Conservation (phyloP, 1,284 basidiomycete species). For the Lentinus polychrous region DNA sequence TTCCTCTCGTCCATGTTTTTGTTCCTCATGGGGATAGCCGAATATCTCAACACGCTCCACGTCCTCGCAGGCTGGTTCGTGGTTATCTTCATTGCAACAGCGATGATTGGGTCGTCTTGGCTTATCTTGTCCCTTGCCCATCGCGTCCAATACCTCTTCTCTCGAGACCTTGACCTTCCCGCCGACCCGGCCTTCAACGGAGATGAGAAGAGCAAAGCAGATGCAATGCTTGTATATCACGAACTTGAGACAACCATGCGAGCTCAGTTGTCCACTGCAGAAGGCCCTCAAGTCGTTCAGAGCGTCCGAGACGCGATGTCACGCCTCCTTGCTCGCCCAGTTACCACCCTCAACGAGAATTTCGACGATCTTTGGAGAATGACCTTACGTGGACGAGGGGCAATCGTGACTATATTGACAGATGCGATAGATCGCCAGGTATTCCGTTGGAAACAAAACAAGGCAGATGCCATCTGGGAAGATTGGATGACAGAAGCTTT, state of each 20-base stretch:
- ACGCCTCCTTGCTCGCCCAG: background rate
- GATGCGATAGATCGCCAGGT: background rate
- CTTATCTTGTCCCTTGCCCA: background rate
- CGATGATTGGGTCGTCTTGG: background rate
- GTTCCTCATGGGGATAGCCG: background rate
- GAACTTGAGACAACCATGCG: constrained; percentile 1
- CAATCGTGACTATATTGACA: background rate
- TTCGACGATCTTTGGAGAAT: background rate
- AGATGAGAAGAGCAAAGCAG: background rate
- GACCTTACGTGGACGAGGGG: background rate
- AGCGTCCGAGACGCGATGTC: background rate
- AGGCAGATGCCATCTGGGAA: background rate
- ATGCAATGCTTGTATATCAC: background rate
- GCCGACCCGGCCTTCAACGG: background rate
- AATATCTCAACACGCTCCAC: background rate
- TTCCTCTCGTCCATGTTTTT: background rate
- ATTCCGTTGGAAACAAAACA: background rate
- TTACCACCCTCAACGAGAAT: background rate
- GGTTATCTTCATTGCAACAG: background rate
- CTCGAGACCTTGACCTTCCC: background rate
- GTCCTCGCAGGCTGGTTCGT: background rate
- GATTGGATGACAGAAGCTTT: background rate
- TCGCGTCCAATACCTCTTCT: background rate
- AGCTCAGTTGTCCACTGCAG: background rate
- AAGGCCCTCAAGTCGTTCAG: background rate